Conservation (phyloP, 352 stramenopile species). For the Globisporangium cystogenes region DNA sequence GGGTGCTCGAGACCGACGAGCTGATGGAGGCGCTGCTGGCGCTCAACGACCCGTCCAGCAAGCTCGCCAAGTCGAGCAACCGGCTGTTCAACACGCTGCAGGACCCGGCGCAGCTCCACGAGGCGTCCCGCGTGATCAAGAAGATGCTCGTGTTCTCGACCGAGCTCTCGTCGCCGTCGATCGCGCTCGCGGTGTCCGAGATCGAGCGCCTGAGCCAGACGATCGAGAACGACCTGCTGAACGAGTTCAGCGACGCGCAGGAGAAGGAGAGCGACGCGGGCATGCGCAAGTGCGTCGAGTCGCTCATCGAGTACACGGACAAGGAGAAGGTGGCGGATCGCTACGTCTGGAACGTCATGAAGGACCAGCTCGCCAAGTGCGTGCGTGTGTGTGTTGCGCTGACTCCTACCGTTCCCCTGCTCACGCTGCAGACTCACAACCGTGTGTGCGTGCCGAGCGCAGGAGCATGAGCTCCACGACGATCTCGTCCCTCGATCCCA, state of each 20-base stretch:
- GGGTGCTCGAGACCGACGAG: constrained; percentile 72
- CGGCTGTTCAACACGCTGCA: constrained; percentile 56
- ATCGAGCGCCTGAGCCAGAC: constrained; percentile 72
- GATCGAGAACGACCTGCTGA: constrained; percentile 69
- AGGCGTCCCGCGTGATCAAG: constrained; percentile 64
- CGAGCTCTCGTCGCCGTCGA: constrained; percentile 56
- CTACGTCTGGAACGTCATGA: constrained; percentile 85
- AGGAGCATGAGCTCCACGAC: constrained; percentile 18
- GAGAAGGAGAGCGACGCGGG: constrained; percentile 35
- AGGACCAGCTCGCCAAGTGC: constrained; percentile 53
- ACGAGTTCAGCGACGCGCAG: constrained; percentile 70
- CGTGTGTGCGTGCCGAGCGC: not conserved
- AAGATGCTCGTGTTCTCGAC: constrained; percentile 68
- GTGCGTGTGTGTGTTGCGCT: not conserved
- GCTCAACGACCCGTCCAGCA: constrained; percentile 58
- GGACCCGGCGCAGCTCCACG: constrained; percentile 65
- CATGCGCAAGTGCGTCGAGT: constrained; percentile 60
- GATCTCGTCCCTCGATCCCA: constrained; percentile 36
- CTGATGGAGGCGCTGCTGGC: constrained; percentile 69
- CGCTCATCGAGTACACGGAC: constrained; percentile 77
- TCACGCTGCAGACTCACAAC: not conserved
- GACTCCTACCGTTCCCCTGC: too few species aligned
- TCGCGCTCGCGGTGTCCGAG: constrained; percentile 49
- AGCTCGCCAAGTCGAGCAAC: constrained; percentile 52
- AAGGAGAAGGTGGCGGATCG: constrained; percentile 79